Evolutionary conservation across 371 early-diverging fungal genomes (phyloP).

Genomic region (Mucor irregularis): DNA sequence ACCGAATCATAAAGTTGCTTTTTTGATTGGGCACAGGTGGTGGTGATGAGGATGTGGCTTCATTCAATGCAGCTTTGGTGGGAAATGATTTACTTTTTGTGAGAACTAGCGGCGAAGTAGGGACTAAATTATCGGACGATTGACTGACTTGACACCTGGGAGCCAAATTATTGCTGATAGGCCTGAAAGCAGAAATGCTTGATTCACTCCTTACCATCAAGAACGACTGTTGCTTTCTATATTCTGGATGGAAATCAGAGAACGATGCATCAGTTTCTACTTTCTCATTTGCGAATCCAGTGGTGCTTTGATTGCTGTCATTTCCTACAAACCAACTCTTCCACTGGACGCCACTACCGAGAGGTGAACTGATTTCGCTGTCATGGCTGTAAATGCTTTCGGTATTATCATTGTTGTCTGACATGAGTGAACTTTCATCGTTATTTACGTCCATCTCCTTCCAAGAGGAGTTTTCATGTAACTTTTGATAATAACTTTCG

Average conservation of each 20-base stretch:
- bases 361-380: background rate
- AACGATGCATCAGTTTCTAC: slow-evolving; percentile 13
- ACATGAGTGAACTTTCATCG: background rate
- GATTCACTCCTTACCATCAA: slow-evolving; percentile 27
- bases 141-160: slow-evolving; percentile 24
- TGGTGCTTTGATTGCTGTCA: background rate
- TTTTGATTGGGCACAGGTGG: slow-evolving; percentile 20
- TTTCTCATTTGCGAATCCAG: slow-evolving; percentile 19
- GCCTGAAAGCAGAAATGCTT: slow-evolving; percentile 30
- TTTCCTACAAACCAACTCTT: slow-evolving; percentile 22
- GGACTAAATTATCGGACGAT: too few relatives aligned
- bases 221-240: slow-evolving; percentile 3
- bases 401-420: background rate
- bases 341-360: slow-evolving; percentile 10
- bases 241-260: background rate
- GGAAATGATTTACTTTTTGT: slow-evolving; percentile 45
- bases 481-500: slow-evolving; percentile 11
- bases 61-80: slow-evolving; percentile 20
- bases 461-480: slow-evolving; percentile 13
- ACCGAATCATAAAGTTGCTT: slow-evolving; percentile 36
- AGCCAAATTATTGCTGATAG: slow-evolving; percentile 34
- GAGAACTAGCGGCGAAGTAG: slow-evolving; percentile 10
- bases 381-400: background rate
- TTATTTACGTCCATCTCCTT: slow-evolving; percentile 3
- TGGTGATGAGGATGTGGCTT: slow-evolving; percentile 6